These are phyloP conservation scores for Colletotrichum sp. DNA, from an alignment of 2,329 filamentous ascomycete species.

Conservation along the genomic window DNA sequence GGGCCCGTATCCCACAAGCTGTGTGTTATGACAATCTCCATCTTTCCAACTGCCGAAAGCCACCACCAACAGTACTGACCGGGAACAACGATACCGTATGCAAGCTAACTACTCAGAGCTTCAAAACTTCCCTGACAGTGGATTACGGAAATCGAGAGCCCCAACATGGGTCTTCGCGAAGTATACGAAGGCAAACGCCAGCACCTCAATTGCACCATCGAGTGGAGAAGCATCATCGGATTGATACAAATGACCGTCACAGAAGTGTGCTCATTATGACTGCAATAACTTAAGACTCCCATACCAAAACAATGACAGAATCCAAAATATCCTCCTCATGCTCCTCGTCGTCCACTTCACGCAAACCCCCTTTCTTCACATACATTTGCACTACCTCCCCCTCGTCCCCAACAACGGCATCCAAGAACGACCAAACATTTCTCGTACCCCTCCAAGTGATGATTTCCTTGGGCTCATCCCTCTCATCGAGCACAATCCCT, in stretches of 20 bases:
- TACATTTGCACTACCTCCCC: conserved; percentile 54
- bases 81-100: not conserved
- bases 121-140: not conserved
- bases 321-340: conserved; percentile 32
- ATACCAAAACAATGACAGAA: conserved; percentile 46
- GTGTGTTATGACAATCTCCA: no score
- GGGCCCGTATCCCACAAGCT: not conserved
- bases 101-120: not conserved
- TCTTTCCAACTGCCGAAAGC: not conserved
- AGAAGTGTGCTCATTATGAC: not conserved
- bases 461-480: conserved; percentile 31
- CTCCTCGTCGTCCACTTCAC: not conserved
- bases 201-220: not conserved
- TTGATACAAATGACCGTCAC: not conserved
- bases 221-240: not conserved
- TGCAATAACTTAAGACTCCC: conserved; percentile 31
- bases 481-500: conserved; percentile 36
- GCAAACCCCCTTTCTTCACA: conserved; percentile 32
- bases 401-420: conserved; percentile 36
- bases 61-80: fast-evolving
- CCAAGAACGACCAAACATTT: conserved; percentile 46
- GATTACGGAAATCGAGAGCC: not conserved
- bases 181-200: not conserved
- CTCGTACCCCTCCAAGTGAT: conserved; percentile 40
- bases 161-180: not conserved